These are phyloP conservation scores for Alternaria triticimaculans DNA, from an alignment of 2,329 filamentous ascomycete genomes.

Conservation along the genomic window DNA sequence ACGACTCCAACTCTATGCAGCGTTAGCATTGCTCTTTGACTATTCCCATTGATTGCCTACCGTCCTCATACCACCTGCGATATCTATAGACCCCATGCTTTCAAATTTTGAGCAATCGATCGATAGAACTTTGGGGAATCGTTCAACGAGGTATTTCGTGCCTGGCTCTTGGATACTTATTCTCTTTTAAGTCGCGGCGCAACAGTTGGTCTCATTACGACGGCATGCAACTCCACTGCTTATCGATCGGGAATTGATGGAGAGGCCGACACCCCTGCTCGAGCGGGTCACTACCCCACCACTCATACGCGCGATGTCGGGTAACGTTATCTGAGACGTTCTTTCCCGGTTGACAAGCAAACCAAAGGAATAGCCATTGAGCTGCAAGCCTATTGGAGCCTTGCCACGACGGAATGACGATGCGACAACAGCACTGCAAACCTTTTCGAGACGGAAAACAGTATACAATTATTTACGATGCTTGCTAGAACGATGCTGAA, in stretches of 20 bases:
- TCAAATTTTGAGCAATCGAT: too few relatives aligned
- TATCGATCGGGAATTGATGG: constrained; percentile 3
- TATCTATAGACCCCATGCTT: constrained; percentile 2
- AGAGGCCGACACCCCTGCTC: constrained; percentile 1
- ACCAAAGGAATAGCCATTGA: neutral
- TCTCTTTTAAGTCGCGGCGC: neutral
- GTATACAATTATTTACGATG: neutral
- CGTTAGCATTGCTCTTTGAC: neutral
- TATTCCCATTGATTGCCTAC: neutral
- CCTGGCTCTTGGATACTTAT: neutral
- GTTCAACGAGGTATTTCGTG: too few relatives aligned
- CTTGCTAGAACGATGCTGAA: neutral
- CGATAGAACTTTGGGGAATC: too few relatives aligned
- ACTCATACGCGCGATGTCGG: neutral
- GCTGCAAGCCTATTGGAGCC: neutral
- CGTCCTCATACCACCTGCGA: constrained; percentile 1
- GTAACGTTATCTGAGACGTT: neutral
- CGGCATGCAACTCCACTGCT: neutral
- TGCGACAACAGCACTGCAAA: neutral
- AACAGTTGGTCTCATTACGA: neutral
- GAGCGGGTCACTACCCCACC: neutral
- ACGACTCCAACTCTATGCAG: constrained; percentile 16
- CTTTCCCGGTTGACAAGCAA: neutral
- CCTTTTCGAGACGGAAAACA: neutral
- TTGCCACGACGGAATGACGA: neutral